These are phyloP conservation scores for Camellia granthamiana DNA, from an alignment of 148 eudicot species.

Conservation along the genomic window DNA sequence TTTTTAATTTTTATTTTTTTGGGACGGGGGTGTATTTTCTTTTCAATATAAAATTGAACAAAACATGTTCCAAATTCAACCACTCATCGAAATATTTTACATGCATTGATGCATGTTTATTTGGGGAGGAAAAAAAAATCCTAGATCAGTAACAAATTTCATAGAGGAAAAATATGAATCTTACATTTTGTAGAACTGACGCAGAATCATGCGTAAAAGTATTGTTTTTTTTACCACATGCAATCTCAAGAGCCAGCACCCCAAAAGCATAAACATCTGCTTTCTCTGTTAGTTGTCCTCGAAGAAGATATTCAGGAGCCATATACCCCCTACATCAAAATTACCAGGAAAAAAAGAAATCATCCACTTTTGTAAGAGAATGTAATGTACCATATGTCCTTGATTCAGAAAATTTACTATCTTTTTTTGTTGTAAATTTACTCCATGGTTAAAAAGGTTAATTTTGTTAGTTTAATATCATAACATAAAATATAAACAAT, in stretches of 20 bases:
- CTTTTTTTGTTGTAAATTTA: background rate
- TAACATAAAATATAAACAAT: background rate
- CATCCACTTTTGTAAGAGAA: background rate
- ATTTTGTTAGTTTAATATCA: background rate
- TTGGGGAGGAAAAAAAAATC: too few species aligned
- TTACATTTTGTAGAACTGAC: slow-evolving; percentile 17
- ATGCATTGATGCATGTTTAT: too few species aligned
- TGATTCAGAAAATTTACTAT: background rate
- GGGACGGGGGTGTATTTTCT: background rate
- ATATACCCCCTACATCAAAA: slow-evolving; percentile 13
- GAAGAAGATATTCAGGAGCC: slow-evolving; percentile 21
- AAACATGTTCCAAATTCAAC: background rate
- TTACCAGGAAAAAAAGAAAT: background rate
- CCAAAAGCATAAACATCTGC: slow-evolving; percentile 18
- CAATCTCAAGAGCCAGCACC: slow-evolving; percentile 16
- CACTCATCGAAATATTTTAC: background rate
- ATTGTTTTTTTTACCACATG: slow-evolving; percentile 12
- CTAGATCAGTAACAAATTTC: background rate
- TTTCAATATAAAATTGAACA: background rate
- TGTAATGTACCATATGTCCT: background rate
- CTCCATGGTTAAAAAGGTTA: background rate
- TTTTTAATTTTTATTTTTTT: too few species aligned
- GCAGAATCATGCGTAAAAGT: slow-evolving; percentile 11
- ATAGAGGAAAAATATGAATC: background rate
- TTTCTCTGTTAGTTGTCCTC: slow-evolving; percentile 19